Percentiles rank a stretch among this genome's conserved stretches.
These are phyloP conservation scores for Gamsiella multidivaricata DNA, from an alignment of 192 early-diverging fungal genomes.

Conservation along the genomic window DNA sequence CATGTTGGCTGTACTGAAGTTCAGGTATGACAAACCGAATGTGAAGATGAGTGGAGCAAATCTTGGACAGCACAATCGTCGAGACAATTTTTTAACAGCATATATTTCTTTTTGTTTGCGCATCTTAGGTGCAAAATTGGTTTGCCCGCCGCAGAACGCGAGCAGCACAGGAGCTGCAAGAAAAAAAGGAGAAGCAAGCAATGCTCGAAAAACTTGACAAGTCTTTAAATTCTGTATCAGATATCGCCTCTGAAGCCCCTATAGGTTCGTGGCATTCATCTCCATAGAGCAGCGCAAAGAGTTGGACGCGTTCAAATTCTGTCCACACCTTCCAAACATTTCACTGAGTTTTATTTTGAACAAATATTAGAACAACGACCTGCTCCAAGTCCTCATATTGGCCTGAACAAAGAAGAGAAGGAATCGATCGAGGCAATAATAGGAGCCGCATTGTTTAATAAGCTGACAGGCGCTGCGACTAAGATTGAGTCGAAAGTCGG, in stretches of 20 bases:
- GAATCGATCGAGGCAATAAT: background rate
- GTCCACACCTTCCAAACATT: no score
- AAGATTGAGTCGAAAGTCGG: background rate
- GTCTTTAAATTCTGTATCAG: background rate
- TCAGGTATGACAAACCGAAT: no score
- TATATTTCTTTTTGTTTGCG: background rate
- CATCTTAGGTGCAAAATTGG: constrained; percentile 27
- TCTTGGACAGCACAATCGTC: background rate
- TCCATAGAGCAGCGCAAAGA: no score
- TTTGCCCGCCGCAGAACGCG: constrained; percentile 27
- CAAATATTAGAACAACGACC: background rate
- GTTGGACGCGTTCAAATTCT: no score
- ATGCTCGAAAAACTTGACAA: background rate
- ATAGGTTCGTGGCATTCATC: background rate
- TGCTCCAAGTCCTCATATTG: background rate
- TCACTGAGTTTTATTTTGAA: no score
- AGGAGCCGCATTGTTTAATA: background rate
- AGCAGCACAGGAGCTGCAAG: constrained; percentile 8
- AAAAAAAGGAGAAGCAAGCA: constrained; percentile 2
- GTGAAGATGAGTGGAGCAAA: background rate
- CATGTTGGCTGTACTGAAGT: constrained; percentile 22
- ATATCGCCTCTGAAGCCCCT: background rate
- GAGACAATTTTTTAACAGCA: background rate
- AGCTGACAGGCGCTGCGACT: background rate
- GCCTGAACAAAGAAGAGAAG: background rate